Base-by-base conservation (phyloP, 352 stramenopile genomes). In the Aphanomyces euteiches region DNA sequence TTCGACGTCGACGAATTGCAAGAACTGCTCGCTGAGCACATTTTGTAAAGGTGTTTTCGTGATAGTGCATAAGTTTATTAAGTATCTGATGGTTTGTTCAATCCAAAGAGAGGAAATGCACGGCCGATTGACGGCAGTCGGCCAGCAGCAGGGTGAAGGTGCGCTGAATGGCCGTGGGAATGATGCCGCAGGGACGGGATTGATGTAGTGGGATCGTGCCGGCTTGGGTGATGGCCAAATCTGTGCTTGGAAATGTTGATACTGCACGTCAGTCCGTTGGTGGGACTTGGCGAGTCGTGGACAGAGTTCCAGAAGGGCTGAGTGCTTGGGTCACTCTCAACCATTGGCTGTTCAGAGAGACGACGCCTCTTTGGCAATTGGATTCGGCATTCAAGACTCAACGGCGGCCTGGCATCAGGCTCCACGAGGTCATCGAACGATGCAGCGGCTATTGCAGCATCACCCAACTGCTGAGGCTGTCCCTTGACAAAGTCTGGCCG, bases 401-500 rank as follows among this genome's bases (percentile, higher is more conserved):
- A 12, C 7, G 38, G 58, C 17, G 8, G 36, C 19, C 15, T 19
- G 36, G n/a, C 5, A 38, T 8, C n/a, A 34, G 50, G 7, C n/a
- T 58, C 50, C 50, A 58, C 37, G 50, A 58, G 8, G 37, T 60
- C 45, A 28, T 61, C 63, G 38, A 19, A 17, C 47, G 34, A 38
- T 13, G n/a, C 17, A 7, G 63, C 15, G 5, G 41, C n/a, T 36
- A 13, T 45, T 6, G 63, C 3, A 13, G 60, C 63, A 40, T 69
- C 63, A 15, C 63, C 63, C 36, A 69, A 40, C 3, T 69, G 63
- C 50, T 69, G 63, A 19, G 63, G 63, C 36, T 61, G 63, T 13
- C 63, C 63, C 38, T 69, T 69, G 50, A 69, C 63, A 69, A 69
- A 69, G 50, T 69, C 63, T 17, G 63, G 63, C 12, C 63, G 63